phyloP scores from a whole-genome alignment of 768 basidiomycete species.

The Lentinula aciculospora region DNA sequence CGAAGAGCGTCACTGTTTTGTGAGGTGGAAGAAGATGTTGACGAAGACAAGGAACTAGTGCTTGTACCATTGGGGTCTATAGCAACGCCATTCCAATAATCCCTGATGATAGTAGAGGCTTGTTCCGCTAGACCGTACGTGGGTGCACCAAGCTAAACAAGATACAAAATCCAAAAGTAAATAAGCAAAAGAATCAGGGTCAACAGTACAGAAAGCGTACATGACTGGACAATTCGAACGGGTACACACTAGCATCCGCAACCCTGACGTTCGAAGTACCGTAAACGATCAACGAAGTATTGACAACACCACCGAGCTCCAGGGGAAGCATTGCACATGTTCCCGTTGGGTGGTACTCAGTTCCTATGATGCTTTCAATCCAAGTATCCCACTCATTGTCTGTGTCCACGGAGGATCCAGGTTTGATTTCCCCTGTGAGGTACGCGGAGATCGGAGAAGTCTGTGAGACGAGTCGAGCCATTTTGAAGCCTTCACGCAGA shows the following conservation, averaged over 20 bases:
- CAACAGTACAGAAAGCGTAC: slow-evolving; percentile 10
- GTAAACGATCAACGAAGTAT: slow-evolving; percentile 47
- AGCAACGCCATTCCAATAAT: slow-evolving; percentile 9
- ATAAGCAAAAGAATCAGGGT: no score
- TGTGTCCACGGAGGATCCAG: slow-evolving; percentile 42
- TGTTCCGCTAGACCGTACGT: slow-evolving; percentile 27
- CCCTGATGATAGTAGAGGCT: slow-evolving; percentile 31
- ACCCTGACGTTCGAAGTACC: slow-evolving; percentile 47
- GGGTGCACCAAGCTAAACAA: slow-evolving; percentile 14
- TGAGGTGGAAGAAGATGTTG: background rate
- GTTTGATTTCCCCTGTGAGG: slow-evolving; percentile 25
- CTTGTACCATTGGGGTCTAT: slow-evolving; percentile 5
- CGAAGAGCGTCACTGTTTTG: background rate
- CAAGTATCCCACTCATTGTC: slow-evolving; percentile 56
- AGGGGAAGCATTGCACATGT: slow-evolving; percentile 56
- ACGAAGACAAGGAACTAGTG: slow-evolving; percentile 8
- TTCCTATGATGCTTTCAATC: slow-evolving; percentile 36
- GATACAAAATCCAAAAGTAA: no score
- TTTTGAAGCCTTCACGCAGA: slow-evolving; percentile 40
- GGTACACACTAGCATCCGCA: slow-evolving; percentile 20
- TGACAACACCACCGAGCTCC: slow-evolving; percentile 51
- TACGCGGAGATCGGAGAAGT: slow-evolving; percentile 34
- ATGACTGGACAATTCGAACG: slow-evolving; percentile 18
- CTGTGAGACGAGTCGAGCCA: slow-evolving; percentile 41
- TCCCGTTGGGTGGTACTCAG: slow-evolving; percentile 57